These are phyloP conservation scores for Nepenthes gracilis DNA, from an alignment of 148 eudicot species.

Conservation along the genomic window DNA sequence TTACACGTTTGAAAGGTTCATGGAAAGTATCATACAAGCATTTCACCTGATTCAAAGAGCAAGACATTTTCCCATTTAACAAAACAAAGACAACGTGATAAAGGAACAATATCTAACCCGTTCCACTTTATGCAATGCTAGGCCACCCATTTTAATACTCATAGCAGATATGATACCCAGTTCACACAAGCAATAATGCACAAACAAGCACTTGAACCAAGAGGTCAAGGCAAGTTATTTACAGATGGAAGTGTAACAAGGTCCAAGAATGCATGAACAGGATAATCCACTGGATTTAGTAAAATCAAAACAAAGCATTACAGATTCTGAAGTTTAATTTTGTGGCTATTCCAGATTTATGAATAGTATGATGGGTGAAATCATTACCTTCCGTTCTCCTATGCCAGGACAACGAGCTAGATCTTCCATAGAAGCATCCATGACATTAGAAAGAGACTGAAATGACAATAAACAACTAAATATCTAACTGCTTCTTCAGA, in stretches of 20 bases:
- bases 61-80: not conserved
- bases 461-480: constrained; percentile 3
- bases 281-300: not conserved
- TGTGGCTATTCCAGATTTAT: too few relatives aligned
- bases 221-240: not conserved
- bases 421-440: constrained; percentile 99
- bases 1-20: constrained; percentile 82
- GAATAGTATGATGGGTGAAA: not conserved
- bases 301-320: not conserved
- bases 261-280: too few relatives aligned
- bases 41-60: constrained; percentile 49
- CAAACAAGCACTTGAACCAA: not conserved
- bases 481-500: not conserved
- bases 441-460: constrained; percentile 78
- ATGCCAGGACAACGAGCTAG: constrained; percentile 96
- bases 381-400: constrained; percentile 80
- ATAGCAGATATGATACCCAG: too few relatives aligned
- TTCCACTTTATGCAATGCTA: not conserved
- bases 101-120: not conserved
- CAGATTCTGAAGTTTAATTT: not conserved
- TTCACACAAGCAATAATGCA: not conserved
- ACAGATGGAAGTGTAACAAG: too few relatives aligned
- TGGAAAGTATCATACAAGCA: constrained; percentile 88
- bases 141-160: too few relatives aligned
- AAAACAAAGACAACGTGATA: too few relatives aligned